Base-by-base conservation (phyloP, 2,329 filamentous ascomycete species). In the Setomelanomma holmii region DNA sequence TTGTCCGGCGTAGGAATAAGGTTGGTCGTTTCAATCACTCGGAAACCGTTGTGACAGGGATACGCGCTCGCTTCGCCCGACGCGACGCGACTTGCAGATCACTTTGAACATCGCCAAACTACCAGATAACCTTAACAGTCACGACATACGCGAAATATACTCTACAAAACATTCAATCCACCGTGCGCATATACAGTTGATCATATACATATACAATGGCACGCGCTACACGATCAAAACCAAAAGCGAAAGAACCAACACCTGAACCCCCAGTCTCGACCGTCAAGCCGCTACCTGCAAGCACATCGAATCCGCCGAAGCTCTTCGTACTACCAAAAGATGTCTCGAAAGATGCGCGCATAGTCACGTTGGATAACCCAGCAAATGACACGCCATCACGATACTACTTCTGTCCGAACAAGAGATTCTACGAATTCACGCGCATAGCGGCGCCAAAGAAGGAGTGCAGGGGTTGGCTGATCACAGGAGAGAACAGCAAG, bases 341-440 rank as follows among this genome's bases (percentile, higher is more conserved):
- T 36, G 72, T 77, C 3, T 84, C 82, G 12, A 65, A 74, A 45
- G 76, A 82, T 55, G 79, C 84, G 36, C 79, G 84, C 46, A 82
- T 88, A 40, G 66, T 86, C 51, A 81, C 79, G 4, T 71, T 88
- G 10, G 77, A 81, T 4, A 79, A 85, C 53, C 85, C 85, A 6
- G 78, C 79, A 33, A 82, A 79, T 12, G 69, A 67, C 4, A 69
- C 67, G 6, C 70, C 78, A 4, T 80, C 73, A 40, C 77, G 83
- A 55, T 88, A 86, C 61, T 80, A 82, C 53, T 84, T 86, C 63
- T 86, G 84, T 55, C 84, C 85, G 0, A 69, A 79, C 21, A 78
- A 77, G 17, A 85, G 86, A 3, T 75, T 87, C 49, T 84, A 82
- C 64, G 85, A 88, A 59, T 86, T 88, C 66, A 87, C 82, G 2